phyloP scores from a whole-genome alignment of 2,329 filamentous ascomycete genomes.

The Aspergillus quadrilineatus region DNA sequence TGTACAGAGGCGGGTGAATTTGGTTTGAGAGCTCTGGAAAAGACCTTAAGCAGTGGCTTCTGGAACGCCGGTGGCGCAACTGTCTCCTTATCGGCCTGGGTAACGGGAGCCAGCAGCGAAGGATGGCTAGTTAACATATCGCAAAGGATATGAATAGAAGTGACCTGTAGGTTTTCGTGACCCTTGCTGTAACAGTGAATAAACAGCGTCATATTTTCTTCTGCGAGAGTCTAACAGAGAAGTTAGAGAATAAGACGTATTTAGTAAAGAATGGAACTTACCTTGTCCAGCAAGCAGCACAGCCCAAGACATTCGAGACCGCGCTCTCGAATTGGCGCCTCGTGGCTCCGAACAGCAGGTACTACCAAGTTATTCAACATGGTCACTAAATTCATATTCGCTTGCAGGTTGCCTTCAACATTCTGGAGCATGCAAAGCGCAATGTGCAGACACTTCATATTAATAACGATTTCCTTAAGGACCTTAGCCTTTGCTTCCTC shows the following conservation, averaged over 20 bases:
- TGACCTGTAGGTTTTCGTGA: constrained; percentile 83
- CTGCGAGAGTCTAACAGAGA: constrained; percentile 66
- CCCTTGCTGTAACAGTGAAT: constrained; percentile 95
- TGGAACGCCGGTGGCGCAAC: constrained; percentile 49
- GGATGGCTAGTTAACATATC: constrained; percentile 91
- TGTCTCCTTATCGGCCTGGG: constrained; percentile 48
- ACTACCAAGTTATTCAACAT: constrained; percentile 98
- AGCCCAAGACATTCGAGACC: constrained; percentile 87
- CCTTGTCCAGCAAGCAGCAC: constrained; percentile 85
- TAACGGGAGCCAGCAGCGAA: constrained; percentile 65
- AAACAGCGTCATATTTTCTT: constrained; percentile 89
- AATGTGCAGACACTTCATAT: constrained; percentile 97
- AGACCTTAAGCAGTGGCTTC: constrained; percentile 76
- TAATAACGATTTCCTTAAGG: constrained; percentile 86
- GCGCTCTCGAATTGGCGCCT: constrained; percentile 86
- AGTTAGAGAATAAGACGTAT: constrained; percentile 13
- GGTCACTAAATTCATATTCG: constrained; percentile 88
- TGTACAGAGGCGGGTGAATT: constrained; percentile 72
- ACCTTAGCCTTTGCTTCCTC: constrained; percentile 66
- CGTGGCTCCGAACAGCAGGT: constrained; percentile 88
- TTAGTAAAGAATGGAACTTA: constrained; percentile 30
- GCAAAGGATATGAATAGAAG: constrained; percentile 84
- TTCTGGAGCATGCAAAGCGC: constrained; percentile 97
- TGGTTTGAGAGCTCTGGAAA: constrained; percentile 75
- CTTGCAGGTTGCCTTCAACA: constrained; percentile 80